Percentiles rank a stretch among this genome's conserved stretches.
Conservation (phyloP, 805 yeast genomes). For the Kuraishia cidri region DNA sequence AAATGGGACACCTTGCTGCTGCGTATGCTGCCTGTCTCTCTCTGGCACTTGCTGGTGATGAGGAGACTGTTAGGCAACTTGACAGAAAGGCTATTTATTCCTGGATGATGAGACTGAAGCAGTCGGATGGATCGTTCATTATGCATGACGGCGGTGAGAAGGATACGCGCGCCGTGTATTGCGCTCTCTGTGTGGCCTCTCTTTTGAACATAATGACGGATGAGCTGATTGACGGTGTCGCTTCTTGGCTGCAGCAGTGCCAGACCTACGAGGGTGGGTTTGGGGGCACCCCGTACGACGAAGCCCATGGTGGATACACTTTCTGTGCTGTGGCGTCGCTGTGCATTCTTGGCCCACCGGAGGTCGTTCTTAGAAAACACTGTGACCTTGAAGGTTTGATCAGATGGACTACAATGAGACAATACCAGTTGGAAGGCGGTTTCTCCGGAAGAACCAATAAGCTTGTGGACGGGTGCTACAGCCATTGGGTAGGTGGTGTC, state of each 20-base stretch:
- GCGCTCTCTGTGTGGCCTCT: constrained; percentile 70
- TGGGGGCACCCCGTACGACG: constrained; percentile 74
- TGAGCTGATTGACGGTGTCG: constrained; percentile 42
- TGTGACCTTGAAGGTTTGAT: constrained; percentile 41
- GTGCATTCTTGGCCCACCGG: constrained; percentile 32
- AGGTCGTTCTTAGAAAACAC: constrained; percentile 19
- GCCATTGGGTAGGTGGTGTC: constrained; percentile 90
- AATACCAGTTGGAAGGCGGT: constrained; percentile 73
- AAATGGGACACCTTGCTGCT: constrained; percentile 77
- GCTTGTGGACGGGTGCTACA: constrained; percentile 92
- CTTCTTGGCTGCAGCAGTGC: constrained; percentile 55
- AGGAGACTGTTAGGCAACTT: constrained; percentile 29
- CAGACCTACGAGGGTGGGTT: constrained; percentile 97
- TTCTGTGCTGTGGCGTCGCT: constrained; percentile 77
- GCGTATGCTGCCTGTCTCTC: constrained; percentile 71
- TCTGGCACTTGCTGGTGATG: constrained; percentile 40
- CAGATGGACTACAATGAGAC: constrained; percentile 68
- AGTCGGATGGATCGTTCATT: constrained; percentile 63
- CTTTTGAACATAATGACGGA: constrained; percentile 55
- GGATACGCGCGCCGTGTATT: constrained; percentile 81
- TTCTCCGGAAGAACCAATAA: constrained; percentile 87
- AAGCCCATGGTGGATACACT: constrained; percentile 97
- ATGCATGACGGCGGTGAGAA: constrained; percentile 76
- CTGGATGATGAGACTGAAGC: constrained; percentile 65
- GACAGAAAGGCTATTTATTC: constrained; percentile 37